Conservation (phyloP, 345 rosid species). For the Sapria himalayana region DNA sequence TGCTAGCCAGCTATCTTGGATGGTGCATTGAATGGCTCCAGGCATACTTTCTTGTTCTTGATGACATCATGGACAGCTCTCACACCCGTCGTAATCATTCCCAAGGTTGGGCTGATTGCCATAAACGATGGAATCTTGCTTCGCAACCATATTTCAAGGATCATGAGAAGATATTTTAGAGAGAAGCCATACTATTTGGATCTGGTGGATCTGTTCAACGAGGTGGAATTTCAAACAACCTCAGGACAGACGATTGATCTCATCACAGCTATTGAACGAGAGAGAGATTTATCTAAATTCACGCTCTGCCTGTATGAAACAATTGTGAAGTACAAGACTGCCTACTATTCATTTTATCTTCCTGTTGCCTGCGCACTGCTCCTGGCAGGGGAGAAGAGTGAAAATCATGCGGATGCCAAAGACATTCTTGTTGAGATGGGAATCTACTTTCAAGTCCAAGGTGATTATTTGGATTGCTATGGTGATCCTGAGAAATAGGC, state of each 20-base stretch:
- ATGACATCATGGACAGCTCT: constrained; percentile 73
- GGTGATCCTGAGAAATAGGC: constrained; percentile 56
- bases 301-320: constrained; percentile 38
- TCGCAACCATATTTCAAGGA: constrained; percentile 26
- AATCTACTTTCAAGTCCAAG: constrained; percentile 76
- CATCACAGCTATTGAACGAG: constrained; percentile 51
- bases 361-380: constrained; percentile 79
- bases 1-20: constrained; percentile 57
- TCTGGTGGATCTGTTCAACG: constrained; percentile 34
- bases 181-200: constrained; percentile 31
- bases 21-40: constrained; percentile 93
- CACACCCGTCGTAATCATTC: constrained; percentile 68
- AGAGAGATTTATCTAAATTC: constrained; percentile 49
- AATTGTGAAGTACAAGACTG: constrained; percentile 60
- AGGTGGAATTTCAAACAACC: constrained; percentile 63
- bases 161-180: constrained; percentile 29
- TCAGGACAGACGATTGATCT: constrained; percentile 75
- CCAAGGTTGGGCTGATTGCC: constrained; percentile 73
- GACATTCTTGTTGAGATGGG: constrained; percentile 54
- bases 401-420: constrained; percentile 40
- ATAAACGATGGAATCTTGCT: constrained; percentile 29
- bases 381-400: constrained; percentile 52
- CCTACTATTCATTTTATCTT: constrained; percentile 65
- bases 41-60: constrained; percentile 61
- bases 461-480: constrained; percentile 70